Percentiles rank a stretch among this genome's conserved stretches.
Evolutionary conservation across 176 grass and related monocot genomes (phyloP).

Genomic region (Oropetium thomaeum): DNA sequence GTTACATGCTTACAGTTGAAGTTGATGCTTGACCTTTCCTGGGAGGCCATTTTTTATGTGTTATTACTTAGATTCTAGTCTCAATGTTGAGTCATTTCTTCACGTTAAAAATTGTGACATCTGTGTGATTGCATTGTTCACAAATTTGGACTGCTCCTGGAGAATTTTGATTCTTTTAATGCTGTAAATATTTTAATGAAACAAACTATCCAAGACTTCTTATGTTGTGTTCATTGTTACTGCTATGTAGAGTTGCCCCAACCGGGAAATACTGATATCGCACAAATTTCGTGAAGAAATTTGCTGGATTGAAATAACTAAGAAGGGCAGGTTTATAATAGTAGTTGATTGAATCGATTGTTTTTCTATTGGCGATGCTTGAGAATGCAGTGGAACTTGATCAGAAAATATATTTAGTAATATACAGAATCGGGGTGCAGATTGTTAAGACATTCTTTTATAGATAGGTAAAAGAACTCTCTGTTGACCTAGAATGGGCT

Average conservation of each 20-base stretch:
- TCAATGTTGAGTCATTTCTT: background rate
- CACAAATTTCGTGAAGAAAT: background rate
- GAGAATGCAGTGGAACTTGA: background rate
- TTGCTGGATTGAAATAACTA: constrained; percentile 1
- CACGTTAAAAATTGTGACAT: background rate
- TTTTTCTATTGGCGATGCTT: background rate
- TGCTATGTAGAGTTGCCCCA: background rate
- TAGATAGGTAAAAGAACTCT: no score
- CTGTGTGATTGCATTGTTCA: background rate
- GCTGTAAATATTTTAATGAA: background rate
- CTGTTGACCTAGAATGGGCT: no score
- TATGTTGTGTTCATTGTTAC: background rate
- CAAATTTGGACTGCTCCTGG: background rate
- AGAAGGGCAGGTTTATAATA: background rate
- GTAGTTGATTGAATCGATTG: background rate
- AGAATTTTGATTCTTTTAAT: background rate
- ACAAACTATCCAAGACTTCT: background rate
- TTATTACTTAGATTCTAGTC: background rate
- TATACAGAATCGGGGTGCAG: background rate
- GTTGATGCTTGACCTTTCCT: background rate
- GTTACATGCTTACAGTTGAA: background rate
- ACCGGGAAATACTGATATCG: background rate
- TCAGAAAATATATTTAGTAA: background rate
- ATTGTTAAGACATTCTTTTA: background rate
- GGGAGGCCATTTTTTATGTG: background rate